Percentiles rank a stretch among this genome's conserved stretches.
Conservation (phyloP, 1,284 basidiomycete species). For the Naganishia albida region DNA sequence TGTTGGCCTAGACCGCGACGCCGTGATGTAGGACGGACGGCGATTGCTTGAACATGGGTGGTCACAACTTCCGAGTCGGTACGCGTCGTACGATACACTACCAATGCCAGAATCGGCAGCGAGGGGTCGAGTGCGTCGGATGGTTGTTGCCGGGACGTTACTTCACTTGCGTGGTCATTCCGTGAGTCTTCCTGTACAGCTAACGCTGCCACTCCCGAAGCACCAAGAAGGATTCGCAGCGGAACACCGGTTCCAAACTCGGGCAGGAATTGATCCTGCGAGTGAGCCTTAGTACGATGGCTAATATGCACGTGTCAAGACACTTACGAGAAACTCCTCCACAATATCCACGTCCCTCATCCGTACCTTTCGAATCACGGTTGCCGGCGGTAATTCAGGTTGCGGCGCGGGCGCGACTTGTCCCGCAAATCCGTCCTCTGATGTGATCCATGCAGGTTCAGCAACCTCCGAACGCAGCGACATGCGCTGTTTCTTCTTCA, state of each 20-base stretch:
- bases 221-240: constrained; percentile 17
- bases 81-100: constrained; percentile 20
- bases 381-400: background rate
- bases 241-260: constrained; percentile 30
- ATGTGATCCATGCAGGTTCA: background rate
- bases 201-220: constrained; percentile 17
- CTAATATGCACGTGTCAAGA: background rate
- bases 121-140: constrained; percentile 10
- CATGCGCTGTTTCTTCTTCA: constrained; percentile 18
- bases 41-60: constrained; percentile 27
- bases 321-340: constrained; percentile 27
- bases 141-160: background rate
- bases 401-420: background rate
- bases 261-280: constrained; percentile 25
- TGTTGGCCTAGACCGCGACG: constrained; percentile 12
- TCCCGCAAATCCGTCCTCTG: background rate
- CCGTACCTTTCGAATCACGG: constrained; percentile 7
- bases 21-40: constrained; percentile 25
- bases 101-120: constrained; percentile 6
- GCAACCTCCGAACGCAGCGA: background rate
- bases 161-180: background rate
- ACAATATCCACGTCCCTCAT: constrained; percentile 21
- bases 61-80: constrained; percentile 1
- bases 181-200: constrained; percentile 3
- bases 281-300: background rate